Evolutionary conservation across 345 rosid species (phyloP).

Genomic region (Acer campestre): DNA sequence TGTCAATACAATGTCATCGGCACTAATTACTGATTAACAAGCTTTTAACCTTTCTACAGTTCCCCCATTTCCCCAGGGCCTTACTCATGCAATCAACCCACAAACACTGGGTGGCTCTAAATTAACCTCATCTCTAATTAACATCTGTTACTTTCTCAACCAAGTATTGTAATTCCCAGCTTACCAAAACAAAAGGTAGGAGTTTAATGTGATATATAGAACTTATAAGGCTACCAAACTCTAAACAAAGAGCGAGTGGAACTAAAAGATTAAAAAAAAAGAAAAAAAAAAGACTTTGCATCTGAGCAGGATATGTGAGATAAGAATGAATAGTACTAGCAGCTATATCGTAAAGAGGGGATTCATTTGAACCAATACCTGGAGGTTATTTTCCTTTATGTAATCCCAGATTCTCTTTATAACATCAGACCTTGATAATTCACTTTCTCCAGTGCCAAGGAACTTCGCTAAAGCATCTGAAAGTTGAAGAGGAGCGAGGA

Average conservation of each 20-base stretch:
- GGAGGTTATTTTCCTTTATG: conserved; percentile 50
- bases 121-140: background rate
- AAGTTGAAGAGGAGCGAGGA: conserved; percentile 57
- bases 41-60: background rate
- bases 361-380: conserved; percentile 30
- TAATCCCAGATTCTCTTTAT: conserved; percentile 57
- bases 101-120: background rate
- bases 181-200: background rate
- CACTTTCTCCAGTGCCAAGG: conserved; percentile 55
- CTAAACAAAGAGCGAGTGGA: background rate
- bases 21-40: background rate
- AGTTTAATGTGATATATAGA: background rate
- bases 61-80: background rate
- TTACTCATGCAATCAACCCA: background rate
- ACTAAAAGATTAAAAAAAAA: background rate
- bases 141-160: background rate
- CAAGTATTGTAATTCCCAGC: background rate
- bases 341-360: background rate
- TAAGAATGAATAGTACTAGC: background rate
- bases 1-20: background rate
- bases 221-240: background rate
- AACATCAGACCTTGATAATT: conserved; percentile 42
- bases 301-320: background rate
- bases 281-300: background rate
- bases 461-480: conserved; percentile 54